Evolutionary conservation across 2,329 filamentous ascomycete genomes (phyloP).

Genomic region (Triangularia setosa): DNA sequence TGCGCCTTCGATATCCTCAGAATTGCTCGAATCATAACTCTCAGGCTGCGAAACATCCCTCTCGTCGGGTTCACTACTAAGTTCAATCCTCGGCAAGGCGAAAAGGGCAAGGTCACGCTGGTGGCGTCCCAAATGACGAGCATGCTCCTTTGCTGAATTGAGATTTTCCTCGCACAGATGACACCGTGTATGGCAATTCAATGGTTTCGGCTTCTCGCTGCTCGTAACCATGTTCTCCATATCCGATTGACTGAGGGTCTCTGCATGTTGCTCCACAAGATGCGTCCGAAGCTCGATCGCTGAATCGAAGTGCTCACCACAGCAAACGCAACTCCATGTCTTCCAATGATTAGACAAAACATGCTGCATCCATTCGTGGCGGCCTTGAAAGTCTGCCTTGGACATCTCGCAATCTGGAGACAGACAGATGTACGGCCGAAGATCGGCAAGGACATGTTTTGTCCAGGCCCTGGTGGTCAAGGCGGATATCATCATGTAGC

Average conservation of each 20-base stretch:
- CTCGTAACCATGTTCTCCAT: background rate
- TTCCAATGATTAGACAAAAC: conserved; percentile 12
- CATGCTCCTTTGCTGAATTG: background rate
- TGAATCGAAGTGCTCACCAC: background rate
- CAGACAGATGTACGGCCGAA: conserved; percentile 16
- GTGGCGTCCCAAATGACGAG: background rate
- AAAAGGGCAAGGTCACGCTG: background rate
- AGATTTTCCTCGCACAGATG: background rate
- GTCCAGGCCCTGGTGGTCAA: conserved; percentile 7
- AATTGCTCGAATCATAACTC: no score
- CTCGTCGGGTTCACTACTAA: no score
- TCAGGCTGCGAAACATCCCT: no score
- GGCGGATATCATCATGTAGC: conserved; percentile 9
- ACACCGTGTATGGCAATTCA: background rate
- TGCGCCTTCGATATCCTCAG: no score
- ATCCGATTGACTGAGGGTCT: no score
- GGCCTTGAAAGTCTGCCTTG: background rate
- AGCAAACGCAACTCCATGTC: background rate
- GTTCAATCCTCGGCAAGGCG: background rate
- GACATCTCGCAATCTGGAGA: conserved; percentile 7
- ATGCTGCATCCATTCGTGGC: conserved; percentile 16
- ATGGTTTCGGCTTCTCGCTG: background rate
- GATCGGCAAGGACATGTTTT: conserved; percentile 15
- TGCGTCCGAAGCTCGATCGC: background rate
- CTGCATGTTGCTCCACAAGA: background rate